These are phyloP conservation scores for Taxillus chinensis DNA, from an alignment of 164 flowering plant species.

Conservation along the genomic window DNA sequence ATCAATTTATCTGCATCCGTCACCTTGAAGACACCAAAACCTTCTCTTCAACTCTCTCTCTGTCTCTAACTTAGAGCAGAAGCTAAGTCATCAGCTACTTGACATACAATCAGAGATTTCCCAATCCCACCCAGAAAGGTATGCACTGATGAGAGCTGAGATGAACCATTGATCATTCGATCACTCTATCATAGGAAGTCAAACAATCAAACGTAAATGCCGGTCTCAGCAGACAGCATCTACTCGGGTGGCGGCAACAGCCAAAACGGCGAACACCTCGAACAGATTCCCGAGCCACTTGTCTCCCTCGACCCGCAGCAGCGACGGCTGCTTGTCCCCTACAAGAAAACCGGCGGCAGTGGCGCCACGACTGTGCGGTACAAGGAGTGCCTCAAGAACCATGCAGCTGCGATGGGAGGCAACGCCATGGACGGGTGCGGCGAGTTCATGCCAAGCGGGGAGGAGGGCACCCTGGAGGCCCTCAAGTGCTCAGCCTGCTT, in stretches of 20 bases:
- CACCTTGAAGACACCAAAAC: no score
- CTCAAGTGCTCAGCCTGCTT: background rate
- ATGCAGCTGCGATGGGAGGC: background rate
- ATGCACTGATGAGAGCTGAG: no score
- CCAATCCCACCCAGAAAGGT: no score
- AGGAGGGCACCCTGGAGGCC: background rate
- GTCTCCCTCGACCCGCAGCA: background rate
- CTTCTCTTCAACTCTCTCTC: background rate
- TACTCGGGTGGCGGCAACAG: background rate
- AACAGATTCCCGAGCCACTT: no score
- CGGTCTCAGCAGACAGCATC: background rate
- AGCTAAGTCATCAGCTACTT: no score
- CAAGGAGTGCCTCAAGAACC: slow-evolving; percentile 2
- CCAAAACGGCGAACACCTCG: no score
- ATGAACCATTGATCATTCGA: no score
- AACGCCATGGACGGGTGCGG: background rate
- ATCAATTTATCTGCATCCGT: no score
- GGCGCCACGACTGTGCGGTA: background rate
- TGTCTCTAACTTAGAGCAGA: background rate
- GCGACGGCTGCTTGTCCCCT: background rate
- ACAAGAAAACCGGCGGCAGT: background rate
- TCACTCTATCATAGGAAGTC: no score
- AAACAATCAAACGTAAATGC: background rate
- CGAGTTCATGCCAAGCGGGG: background rate
- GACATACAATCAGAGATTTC: no score